Base-by-base conservation (phyloP, 805 yeast genomes). In the Pachysolen tannophilus region DNA sequence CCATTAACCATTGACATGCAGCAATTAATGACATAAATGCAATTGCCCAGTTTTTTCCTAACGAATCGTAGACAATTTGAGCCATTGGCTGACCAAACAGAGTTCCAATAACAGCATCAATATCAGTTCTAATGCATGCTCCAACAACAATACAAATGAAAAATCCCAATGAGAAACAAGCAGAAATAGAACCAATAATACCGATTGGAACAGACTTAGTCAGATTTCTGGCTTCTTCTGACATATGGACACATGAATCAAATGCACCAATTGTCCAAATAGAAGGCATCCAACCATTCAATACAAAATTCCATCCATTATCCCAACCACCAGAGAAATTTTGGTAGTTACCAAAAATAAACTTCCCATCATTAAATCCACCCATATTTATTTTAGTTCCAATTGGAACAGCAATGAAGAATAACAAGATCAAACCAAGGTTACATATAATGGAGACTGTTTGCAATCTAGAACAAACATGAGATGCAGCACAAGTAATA, bases 181-280 rank as follows among this genome's bases (percentile, higher is more conserved):
- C 63, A n/a, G 63, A 41, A 32, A 77, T 74, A 5, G 83, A 70
- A 19, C 76, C 67, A 17, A 73, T 56, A 31, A 80, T 78, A 28
- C 84, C 86, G 31, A 72, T 56, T 4, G 87, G 85, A 4, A 78
- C 78, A 9, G 82, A 73, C 33, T 61, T 62, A 4, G 75, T 61
- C 16, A 86, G 80, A 48, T 77, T 71, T 35, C 63, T 61, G 18
- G 81, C 81, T 53, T 80, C 86, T 53, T 80, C 88, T 16, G 80
- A 65, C 73, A 78, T 73, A 58, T 80, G 86, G 33, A 80, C 75
- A 46, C 80, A 75, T 6, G 82, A 71, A 52, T 80, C 87, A 52
- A 78, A 79, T 0, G 82, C 76, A 18, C 82, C 82, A 50, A 80
- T 78, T 14, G 84, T 77, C 87, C 88, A 81, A 39, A 78, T 69